Base-by-base conservation (phyloP, 192 early-diverging fungal species). In the Entomortierella lignicola region DNA sequence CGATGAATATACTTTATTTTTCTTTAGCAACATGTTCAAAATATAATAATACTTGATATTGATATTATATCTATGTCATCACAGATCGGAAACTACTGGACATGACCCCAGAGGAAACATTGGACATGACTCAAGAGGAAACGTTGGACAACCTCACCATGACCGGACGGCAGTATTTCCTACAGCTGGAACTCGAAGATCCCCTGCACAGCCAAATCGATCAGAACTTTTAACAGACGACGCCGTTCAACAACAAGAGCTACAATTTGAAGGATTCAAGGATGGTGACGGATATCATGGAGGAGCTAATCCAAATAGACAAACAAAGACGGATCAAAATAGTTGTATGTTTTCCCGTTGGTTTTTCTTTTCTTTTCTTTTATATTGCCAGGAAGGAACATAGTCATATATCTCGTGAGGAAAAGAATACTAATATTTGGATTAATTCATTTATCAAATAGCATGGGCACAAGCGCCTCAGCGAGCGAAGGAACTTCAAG, bases 251-350 rank as follows among this genome's bases (percentile, higher is more conserved):
- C 74, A 77, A 31, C 74, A 62, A 15, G 12, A 2, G 2, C 74
- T 63, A 6, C 17, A 39, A 30, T 57, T 66, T 25, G 56, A 64
- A 31, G 70, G 42, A 26, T 64, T 72, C 61, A 63, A 66, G 48
- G 48, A 48, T 26, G 64, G 50, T 2, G 74, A 77, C 48, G 73
- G 66, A 15, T 69, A 77, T 34, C 73, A 77, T 69, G 73, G 66
- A 21, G 73, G 73, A 4, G 10, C 52, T 7, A 60, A 77, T 34
- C 73, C 73, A 29, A 69, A 20, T 44, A 61, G 48, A 34, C 37
- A 53, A 1, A 13, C 21, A 42, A 26, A 31, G 2, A 27, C 12
- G 10, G 66, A 57, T 1, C 50, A 43, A 34, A 69, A 27, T n/a
- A 53, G 39, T 32, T 42, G 73, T 77, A 69, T 30, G 54, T 21